phyloP scores from a whole-genome alignment of 192 early-diverging fungal genomes.

The Endogone sp. region DNA sequence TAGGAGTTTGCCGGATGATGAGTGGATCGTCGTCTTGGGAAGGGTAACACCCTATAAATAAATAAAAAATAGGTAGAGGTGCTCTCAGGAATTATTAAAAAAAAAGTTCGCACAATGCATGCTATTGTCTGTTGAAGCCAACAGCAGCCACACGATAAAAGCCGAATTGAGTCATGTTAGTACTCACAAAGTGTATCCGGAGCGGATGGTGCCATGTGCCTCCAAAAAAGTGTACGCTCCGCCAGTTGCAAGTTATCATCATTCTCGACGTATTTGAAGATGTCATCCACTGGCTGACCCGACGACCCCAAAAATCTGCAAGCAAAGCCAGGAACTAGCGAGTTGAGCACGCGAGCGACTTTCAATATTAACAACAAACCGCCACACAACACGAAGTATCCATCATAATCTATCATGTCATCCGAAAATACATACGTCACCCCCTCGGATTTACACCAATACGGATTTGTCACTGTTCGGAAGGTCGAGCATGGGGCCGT shows the following conservation, averaged over 20 bases:
- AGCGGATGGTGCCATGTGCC: constrained; percentile 87
- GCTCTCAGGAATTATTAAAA: too few species aligned
- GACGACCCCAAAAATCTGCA: constrained; percentile 69
- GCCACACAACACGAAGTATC: not conserved
- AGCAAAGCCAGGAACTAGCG: not conserved
- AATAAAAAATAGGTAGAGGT: too few species aligned
- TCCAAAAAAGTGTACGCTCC: constrained; percentile 69
- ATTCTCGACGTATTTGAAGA: constrained; percentile 60
- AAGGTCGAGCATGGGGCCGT: constrained; percentile 61
- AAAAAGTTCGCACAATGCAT: too few species aligned
- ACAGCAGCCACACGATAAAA: too few species aligned
- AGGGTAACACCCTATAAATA: constrained; percentile 80
- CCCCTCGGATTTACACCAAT: constrained; percentile 63
- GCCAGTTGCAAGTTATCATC: constrained; percentile 70
- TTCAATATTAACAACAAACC: constrained; percentile 2
- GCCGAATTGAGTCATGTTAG: too few species aligned
- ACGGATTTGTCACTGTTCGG: constrained; percentile 76
- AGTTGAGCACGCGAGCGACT: constrained; percentile 4
- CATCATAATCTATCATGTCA: too few species aligned
- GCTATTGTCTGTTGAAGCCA: too few species aligned
- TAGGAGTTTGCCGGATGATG: constrained; percentile 65
- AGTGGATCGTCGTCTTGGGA: constrained; percentile 87
- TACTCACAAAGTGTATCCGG: constrained; percentile 90
- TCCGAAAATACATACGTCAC: constrained; percentile 44
- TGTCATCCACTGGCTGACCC: constrained; percentile 89